Conservation (phyloP, 1,139 yeast species). For the Yamadazyma sp. region DNA sequence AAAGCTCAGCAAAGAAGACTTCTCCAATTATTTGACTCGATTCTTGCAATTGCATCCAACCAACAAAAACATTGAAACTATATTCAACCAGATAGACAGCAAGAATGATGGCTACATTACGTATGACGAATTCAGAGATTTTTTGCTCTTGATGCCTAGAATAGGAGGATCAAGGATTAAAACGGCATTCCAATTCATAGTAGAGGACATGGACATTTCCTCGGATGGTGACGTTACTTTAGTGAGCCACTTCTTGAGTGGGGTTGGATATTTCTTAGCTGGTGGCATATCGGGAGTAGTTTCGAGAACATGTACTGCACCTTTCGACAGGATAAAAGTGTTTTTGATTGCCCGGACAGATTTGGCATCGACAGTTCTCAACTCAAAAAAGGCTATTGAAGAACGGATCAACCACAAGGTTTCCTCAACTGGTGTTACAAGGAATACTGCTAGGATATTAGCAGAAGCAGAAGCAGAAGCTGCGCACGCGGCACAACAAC, state of each 20-base stretch:
- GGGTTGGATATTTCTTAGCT: slow-evolving; percentile 87
- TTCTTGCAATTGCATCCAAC: slow-evolving; percentile 55
- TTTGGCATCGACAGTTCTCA: slow-evolving; percentile 64
- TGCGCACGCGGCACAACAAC: slow-evolving; percentile 11
- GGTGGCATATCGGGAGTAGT: slow-evolving; percentile 97
- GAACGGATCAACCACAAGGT: slow-evolving; percentile 32
- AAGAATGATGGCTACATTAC: slow-evolving; percentile 71
- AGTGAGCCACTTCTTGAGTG: slow-evolving; percentile 74
- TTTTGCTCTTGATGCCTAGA: slow-evolving; percentile 79
- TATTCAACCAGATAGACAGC: slow-evolving; percentile 62
- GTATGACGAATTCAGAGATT: slow-evolving; percentile 83
- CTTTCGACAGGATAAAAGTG: slow-evolving; percentile 91
- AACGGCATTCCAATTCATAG: slow-evolving; percentile 80
- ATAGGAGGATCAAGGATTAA: slow-evolving; percentile 65
- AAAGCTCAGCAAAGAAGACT: slow-evolving; percentile 61
- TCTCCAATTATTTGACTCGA: slow-evolving; percentile 59
- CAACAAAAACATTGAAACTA: slow-evolving; percentile 52
- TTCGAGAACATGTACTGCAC: slow-evolving; percentile 97
- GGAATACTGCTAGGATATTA: slow-evolving; percentile 35
- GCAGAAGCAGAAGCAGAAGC: slow-evolving; percentile 31
- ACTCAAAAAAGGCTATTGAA: slow-evolving; percentile 53
- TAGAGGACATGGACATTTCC: slow-evolving; percentile 75
- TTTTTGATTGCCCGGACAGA: slow-evolving; percentile 92
- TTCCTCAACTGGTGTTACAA: slow-evolving; percentile 1
- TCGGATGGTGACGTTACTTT: slow-evolving; percentile 92